These are phyloP conservation scores for Trichophyton benhamiae DNA, from an alignment of 2,329 filamentous ascomycete species.

Conservation along the genomic window DNA sequence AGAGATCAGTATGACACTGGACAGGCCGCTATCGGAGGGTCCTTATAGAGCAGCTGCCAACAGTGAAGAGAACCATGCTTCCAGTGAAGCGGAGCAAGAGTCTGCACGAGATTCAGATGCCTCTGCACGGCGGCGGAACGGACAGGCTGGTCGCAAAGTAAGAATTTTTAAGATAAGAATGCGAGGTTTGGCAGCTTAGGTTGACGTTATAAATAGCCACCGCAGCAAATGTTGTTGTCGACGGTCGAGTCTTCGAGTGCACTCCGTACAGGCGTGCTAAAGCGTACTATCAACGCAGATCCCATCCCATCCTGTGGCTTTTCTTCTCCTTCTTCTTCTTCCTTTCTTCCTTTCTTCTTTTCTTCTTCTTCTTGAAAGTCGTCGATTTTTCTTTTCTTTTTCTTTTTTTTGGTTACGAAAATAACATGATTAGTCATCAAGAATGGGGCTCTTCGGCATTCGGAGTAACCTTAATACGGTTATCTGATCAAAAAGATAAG, in stretches of 20 bases:
- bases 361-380: not conserved
- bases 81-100: not conserved
- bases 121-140: not conserved
- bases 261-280: too few species aligned
- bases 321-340: not conserved
- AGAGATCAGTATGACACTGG: not conserved
- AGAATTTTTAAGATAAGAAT: not conserved
- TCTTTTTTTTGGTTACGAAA: not conserved
- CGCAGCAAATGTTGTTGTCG: too few species aligned
- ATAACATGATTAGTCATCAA: not conserved
- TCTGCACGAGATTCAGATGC: not conserved
- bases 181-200: not conserved
- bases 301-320: not conserved
- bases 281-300: not conserved
- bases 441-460: not conserved
- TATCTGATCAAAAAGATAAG: conserved; percentile 24
- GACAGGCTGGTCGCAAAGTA: not conserved
- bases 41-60: conserved; percentile 18
- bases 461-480: conserved; percentile 21
- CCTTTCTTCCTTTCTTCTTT: not conserved
- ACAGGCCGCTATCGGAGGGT: conserved; percentile 17
- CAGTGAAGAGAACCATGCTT: conserved; percentile 7
- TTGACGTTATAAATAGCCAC: conserved; percentile 1
- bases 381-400: not conserved
- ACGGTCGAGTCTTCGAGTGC: too few species aligned